These are phyloP conservation scores for Canavalia ensiformis DNA, from an alignment of 306 rosid genomes.

Conservation along the genomic window DNA sequence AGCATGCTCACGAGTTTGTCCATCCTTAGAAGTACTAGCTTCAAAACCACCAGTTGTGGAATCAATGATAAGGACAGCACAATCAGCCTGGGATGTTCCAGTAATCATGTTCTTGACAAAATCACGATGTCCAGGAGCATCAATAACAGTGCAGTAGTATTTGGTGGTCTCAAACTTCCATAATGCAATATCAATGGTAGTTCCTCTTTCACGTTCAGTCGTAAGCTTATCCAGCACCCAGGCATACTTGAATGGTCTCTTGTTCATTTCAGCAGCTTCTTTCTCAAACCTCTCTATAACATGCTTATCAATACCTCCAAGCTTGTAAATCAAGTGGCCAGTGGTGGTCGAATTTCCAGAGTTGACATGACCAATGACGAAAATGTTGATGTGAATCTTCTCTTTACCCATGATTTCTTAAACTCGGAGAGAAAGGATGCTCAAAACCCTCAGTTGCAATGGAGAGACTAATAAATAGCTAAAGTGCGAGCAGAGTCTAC, in stretches of 20 bases:
- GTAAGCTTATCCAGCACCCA: constrained; percentile 27
- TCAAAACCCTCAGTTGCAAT: too few relatives aligned
- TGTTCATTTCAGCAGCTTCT: background rate
- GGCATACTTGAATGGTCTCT: constrained; percentile 27
- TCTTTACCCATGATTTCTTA: constrained; percentile 5
- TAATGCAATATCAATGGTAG: constrained; percentile 2
- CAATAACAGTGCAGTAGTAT: too few relatives aligned
- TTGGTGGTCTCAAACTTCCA: too few relatives aligned
- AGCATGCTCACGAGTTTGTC: constrained; percentile 17
- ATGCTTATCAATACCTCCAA: too few relatives aligned
- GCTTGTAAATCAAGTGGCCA: too few relatives aligned
- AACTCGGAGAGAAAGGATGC: too few relatives aligned
- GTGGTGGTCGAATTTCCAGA: background rate
- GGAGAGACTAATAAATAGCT: too few relatives aligned
- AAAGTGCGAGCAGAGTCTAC: too few relatives aligned
- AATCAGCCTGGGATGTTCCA: too few relatives aligned
- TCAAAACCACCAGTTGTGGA: constrained; percentile 25
- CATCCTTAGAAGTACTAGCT: constrained; percentile 17
- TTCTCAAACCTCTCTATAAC: too few relatives aligned
- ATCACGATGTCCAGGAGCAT: too few relatives aligned
- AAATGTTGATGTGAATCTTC: constrained; percentile 11
- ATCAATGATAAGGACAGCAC: background rate
- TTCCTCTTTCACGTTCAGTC: constrained; percentile 33
- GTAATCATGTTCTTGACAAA: too few relatives aligned
- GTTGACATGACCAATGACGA: constrained; percentile 26